These are phyloP conservation scores for Cryptosporidium sp. DNA, from an alignment of 169 alveolate genomes.

Conservation along the genomic window DNA sequence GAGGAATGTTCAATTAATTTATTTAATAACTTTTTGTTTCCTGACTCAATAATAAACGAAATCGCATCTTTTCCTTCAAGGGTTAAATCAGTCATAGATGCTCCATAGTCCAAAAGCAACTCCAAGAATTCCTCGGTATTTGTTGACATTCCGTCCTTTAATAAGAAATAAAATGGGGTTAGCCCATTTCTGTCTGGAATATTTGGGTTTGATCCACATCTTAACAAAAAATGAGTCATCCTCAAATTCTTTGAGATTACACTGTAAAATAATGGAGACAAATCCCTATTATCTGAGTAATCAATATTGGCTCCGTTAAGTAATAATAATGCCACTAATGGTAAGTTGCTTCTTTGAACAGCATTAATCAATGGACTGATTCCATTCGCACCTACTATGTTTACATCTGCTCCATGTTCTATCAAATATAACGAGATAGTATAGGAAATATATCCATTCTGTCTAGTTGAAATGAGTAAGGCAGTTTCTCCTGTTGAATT, in stretches of 20 bases:
- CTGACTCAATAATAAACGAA: slow-evolving; percentile 55
- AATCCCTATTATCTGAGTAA: slow-evolving; percentile 37
- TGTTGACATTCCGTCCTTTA: slow-evolving; percentile 25
- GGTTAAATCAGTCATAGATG: slow-evolving; percentile 62
- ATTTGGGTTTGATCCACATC: slow-evolving; percentile 67
- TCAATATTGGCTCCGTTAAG: slow-evolving; percentile 65
- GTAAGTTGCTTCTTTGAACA: slow-evolving; percentile 50
- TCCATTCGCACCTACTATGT: slow-evolving; percentile 13
- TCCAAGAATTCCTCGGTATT: slow-evolving; percentile 34
- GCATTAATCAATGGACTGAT: slow-evolving; percentile 55
- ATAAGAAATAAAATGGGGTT: slow-evolving; percentile 54
- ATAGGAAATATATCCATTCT: slow-evolving; percentile 55
- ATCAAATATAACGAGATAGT: slow-evolving; percentile 30
- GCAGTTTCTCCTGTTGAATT: slow-evolving; percentile 61
- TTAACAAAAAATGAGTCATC: slow-evolving; percentile 49
- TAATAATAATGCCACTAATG: slow-evolving; percentile 41
- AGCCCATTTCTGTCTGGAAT: slow-evolving; percentile 34
- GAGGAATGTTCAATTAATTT: slow-evolving; percentile 27
- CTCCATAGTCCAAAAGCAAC: slow-evolving; percentile 37
- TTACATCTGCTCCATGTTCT: slow-evolving; percentile 66
- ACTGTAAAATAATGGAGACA: slow-evolving; percentile 60
- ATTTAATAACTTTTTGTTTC: slow-evolving; percentile 6
- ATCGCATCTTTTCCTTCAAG: slow-evolving; percentile 63
- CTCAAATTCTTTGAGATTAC: slow-evolving; percentile 24
- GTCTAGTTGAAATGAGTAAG: slow-evolving; percentile 30